phyloP scores from a whole-genome alignment of 2,329 filamentous ascomycete species.

The Fulvia fulva region DNA sequence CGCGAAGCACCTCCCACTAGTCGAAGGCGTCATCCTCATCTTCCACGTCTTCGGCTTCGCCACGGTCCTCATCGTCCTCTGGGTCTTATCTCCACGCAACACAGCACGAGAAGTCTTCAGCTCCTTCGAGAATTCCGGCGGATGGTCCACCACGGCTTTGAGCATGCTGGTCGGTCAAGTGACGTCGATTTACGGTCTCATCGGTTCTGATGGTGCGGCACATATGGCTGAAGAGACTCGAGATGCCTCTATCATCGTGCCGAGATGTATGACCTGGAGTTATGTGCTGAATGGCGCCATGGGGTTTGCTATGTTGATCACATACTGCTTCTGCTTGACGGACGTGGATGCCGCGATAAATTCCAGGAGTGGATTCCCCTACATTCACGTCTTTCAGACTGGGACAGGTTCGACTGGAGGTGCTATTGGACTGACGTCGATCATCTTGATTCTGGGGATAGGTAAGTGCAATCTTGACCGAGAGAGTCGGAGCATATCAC shows the following conservation, averaged over 20 bases:
- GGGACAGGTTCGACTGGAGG: constrained; percentile 21
- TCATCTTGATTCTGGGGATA: constrained; percentile 24
- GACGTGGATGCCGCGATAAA: constrained; percentile 17
- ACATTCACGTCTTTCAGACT: constrained; percentile 26
- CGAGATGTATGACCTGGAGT: constrained; percentile 26
- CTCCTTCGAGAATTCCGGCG: constrained; percentile 23
- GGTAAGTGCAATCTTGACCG: background rate
- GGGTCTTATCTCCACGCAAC: constrained; percentile 28
- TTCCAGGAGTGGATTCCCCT: constrained; percentile 16
- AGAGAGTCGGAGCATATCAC: background rate
- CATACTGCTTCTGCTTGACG: constrained; percentile 22
- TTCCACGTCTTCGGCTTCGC: constrained; percentile 31
- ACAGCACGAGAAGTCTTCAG: constrained; percentile 28
- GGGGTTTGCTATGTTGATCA: constrained; percentile 22
- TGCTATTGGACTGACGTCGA: constrained; percentile 18
- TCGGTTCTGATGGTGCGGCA: constrained; percentile 24
- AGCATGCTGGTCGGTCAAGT: constrained; percentile 17
- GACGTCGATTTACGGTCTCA: constrained; percentile 22
- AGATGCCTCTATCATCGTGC: constrained; percentile 27
- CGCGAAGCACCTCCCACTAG: constrained; percentile 33
- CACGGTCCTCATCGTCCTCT: constrained; percentile 29
- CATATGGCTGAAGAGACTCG: constrained; percentile 31
- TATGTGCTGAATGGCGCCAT: constrained; percentile 19
- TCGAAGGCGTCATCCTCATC: constrained; percentile 38
- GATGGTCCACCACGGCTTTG: constrained; percentile 9